Conservation (phyloP, 352 stramenopile genomes). For the Phytopythium mirpurense region DNA sequence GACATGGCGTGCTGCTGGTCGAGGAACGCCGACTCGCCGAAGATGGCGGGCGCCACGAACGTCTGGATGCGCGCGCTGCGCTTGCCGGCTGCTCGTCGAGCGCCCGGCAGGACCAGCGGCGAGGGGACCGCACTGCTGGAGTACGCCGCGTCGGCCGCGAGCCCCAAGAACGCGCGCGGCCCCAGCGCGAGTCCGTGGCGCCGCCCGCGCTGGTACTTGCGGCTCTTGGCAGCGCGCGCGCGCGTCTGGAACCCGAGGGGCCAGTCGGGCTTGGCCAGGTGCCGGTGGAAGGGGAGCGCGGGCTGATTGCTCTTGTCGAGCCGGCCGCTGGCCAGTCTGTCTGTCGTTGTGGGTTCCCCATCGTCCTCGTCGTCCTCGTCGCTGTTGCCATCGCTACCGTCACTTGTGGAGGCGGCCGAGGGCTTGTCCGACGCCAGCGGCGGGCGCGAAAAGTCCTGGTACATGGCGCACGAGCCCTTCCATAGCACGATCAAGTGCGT, state of each 20-base stretch:
- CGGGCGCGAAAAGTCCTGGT: slow-evolving; percentile 52
- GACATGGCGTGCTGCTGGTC: slow-evolving; percentile 38
- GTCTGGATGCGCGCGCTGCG: slow-evolving; percentile 41
- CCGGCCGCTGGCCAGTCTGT: slow-evolving; percentile 11
- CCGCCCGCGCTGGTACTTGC: slow-evolving; percentile 36
- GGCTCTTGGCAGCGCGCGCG: slow-evolving; percentile 24
- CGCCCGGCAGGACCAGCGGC: neutral
- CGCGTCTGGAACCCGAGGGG: slow-evolving; percentile 51
- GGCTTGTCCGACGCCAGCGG: slow-evolving; percentile 22
- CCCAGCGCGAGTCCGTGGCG: slow-evolving; percentile 37
- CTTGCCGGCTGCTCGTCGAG: neutral
- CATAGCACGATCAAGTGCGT: slow-evolving; percentile 47
- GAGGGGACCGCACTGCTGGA: slow-evolving; percentile 2
- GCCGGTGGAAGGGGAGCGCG: slow-evolving; percentile 43
- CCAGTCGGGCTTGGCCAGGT: slow-evolving; percentile 57
- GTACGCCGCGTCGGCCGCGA: slow-evolving; percentile 4
- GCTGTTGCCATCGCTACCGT: slow-evolving; percentile 5
- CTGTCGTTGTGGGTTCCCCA: slow-evolving; percentile 1
- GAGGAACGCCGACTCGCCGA: slow-evolving; percentile 57
- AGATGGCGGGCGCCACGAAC: slow-evolving; percentile 46
- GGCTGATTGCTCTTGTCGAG: neutral
- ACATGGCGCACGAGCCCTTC: slow-evolving; percentile 61
- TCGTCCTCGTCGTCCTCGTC: slow-evolving; percentile 10
- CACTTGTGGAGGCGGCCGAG: slow-evolving; percentile 4
- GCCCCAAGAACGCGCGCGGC: neutral